Evolutionary conservation across 208 protist genomes (phyloP).

Genomic region (Trypanosoma mega): DNA sequence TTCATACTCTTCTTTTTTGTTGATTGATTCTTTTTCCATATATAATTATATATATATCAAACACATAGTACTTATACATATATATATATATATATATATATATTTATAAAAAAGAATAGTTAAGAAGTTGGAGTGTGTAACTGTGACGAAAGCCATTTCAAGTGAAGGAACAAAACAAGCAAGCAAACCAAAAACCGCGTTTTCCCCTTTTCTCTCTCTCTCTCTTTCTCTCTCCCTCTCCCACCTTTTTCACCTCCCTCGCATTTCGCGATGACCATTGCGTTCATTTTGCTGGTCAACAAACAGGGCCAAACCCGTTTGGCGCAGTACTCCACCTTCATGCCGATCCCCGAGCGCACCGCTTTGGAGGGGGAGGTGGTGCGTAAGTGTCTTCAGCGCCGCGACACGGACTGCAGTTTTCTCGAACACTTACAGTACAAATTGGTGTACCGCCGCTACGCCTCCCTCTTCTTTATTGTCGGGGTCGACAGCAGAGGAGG

Average conservation of each 20-base stretch:
- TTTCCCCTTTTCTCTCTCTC: slow-evolving; percentile 8
- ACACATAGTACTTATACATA: not conserved
- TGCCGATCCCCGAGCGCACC: slow-evolving; percentile 73
- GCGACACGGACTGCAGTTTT: slow-evolving; percentile 90
- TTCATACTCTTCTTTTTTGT: not conserved
- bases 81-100: not conserved
- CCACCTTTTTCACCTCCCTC: not conserved
- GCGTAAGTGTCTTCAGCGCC: slow-evolving; percentile 91
- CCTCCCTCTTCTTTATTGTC: slow-evolving; percentile 96
- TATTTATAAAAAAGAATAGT: too few relatives aligned
- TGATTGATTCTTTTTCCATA: not conserved
- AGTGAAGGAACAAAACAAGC: too few relatives aligned
- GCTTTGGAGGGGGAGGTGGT: slow-evolving; percentile 93
- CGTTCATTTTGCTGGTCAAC: slow-evolving; percentile 96
- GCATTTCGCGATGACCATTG: slow-evolving; percentile 64
- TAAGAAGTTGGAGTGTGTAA: too few relatives aligned
- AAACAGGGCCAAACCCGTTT: slow-evolving; percentile 97
- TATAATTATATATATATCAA: not conserved
- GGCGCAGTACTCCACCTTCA: slow-evolving; percentile 85
- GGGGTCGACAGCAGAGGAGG: slow-evolving; percentile 59
- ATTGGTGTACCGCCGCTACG: slow-evolving; percentile 93
- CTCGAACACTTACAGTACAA: slow-evolving; percentile 92
- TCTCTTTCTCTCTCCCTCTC: not conserved
- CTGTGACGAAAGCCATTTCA: too few relatives aligned
- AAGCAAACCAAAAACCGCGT: too few relatives aligned